Base-by-base conservation (phyloP, 345 rosid species). In the Anacardium occidentale region DNA sequence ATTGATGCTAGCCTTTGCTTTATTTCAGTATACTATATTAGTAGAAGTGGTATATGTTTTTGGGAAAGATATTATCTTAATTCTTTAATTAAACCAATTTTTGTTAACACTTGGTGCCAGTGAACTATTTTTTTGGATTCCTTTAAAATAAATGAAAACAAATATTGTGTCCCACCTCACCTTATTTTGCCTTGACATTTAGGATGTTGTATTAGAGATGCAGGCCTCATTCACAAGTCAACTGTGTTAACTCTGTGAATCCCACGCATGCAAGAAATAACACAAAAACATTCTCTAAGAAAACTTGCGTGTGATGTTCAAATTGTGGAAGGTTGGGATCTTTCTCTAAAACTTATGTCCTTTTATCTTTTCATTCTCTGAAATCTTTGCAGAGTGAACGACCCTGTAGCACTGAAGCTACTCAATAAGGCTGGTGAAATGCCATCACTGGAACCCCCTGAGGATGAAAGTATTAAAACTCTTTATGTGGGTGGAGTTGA, bases 391-490 rank as follows among this genome's bases (percentile, higher is more conserved):
- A 94, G 97, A 70, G 89, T 94, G 65, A 94, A 94, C 73, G 98
- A 92, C 83, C 97, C 97, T 3, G 97, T 92, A 79, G 98, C 97
- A 18, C 44, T 90, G 77, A 94, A 94, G 83, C 85, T 94, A 58
- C 97, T 94, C 29, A 88, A 85, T 77, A 92, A 94, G 85, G 97
- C 98, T 66, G 98, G 97, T 68, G 98, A 94, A 52, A 94, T 94
- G 98, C 93, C 93, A 11, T 90, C 98, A 14, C 59, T 94, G 76
- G 98, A 94, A 77, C 84, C 98, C 13, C 98, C 98, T 0, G 97
- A 92, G 37, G 98, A 92, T 76, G 93, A 88, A 80, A 85, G 95
- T 84, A 92, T 94, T 68, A 92, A 77, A 80, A 94, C 98, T 4
- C 95, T 94, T 9, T 94, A 92, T 44, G 88, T 92, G 5, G 98